Base-by-base conservation (phyloP, 2,329 filamentous ascomycete genomes). In the Penicillium capsulatum region DNA sequence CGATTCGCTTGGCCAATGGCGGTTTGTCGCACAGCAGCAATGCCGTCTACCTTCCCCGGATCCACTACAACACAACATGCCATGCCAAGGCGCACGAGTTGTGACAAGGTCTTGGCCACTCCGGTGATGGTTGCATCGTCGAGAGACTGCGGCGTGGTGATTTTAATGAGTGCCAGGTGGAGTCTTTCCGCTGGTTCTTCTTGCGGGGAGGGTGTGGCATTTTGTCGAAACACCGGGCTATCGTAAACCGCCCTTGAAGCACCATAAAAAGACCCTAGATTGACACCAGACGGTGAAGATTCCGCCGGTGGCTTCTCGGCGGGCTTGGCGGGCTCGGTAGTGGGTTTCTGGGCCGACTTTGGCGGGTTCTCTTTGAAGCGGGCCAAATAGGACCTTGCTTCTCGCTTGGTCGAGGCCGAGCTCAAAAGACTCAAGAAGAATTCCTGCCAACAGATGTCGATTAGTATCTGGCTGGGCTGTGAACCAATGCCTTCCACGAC, bases 341-440 rank as follows among this genome's bases (percentile, higher is more conserved):
- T 35, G 50, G 57, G 42, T 54, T 58, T 63, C 61, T 54, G 51
- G 57, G 48, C 53, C 47, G 54, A 14, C 56, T 65, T 42, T 53
- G 55, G 34, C 49, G 63, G 48, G 57, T 63, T 52, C 7, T 69
- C 67, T 34, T 80, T 82, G 62, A 96, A 94, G 45, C 88, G 90
- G 53, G 92, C 84, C 11, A 98, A 75, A 60, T 96, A 98, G 26
- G 86, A 82, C 65, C 86, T 90, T 33, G 90, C 89, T 69, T 98
- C 92, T 55, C 92, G 81, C 66, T 90, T 94, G 0, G 91, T 96
- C 4, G 90, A 86, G 8, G 89, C 88, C 13, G 90, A 88, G 57
- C 86, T 87, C 20, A 98, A 73, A 3, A 97, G 79, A 11, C 88
- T 90, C 20, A 94, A 75, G 54, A 94, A 83, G 56, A 95, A 84